These are phyloP conservation scores for Cyclocybe cylindracea DNA, from an alignment of 768 basidiomycete species.

Conservation along the genomic window DNA sequence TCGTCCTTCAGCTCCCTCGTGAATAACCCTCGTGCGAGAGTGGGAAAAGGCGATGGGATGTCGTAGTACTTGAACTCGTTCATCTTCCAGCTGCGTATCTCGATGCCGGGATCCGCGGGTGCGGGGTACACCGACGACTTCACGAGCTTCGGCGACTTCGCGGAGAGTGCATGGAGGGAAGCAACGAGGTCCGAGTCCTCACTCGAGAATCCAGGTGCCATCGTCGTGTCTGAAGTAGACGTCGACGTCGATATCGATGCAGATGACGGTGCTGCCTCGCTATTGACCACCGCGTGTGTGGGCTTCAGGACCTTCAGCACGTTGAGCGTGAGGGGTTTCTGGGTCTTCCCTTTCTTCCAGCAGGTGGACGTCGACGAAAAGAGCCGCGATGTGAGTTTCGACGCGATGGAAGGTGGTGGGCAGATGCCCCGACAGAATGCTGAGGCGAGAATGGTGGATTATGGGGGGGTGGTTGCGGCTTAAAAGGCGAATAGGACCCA, in stretches of 20 bases:
- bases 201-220: slow-evolving; percentile 16
- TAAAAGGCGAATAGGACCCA: no score
- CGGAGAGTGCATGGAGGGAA: slow-evolving; percentile 51
- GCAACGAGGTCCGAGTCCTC: slow-evolving; percentile 64
- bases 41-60: slow-evolving; percentile 89
- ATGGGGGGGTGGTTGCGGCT: not conserved
- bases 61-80: slow-evolving; percentile 94
- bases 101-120: slow-evolving; percentile 54
- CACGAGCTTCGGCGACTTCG: slow-evolving; percentile 64
- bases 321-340: slow-evolving; percentile 4
- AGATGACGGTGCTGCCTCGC: not conserved
- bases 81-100: slow-evolving; percentile 93
- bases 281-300: not conserved
- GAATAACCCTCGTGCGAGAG: slow-evolving; percentile 91
- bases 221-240: slow-evolving; percentile 2
- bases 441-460: slow-evolving; percentile 4
- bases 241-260: not conserved
- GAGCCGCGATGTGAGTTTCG: not conserved
- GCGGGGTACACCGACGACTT: slow-evolving; percentile 56
- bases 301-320: slow-evolving; percentile 6
- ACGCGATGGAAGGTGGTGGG: not conserved
- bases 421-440: slow-evolving; percentile 1
- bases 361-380: slow-evolving; percentile 7
- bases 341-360: slow-evolving; percentile 9
- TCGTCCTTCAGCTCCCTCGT: slow-evolving; percentile 48